phyloP scores from a whole-genome alignment of 2,329 filamentous ascomycete genomes.

The Paracamarosporium sp. region DNA sequence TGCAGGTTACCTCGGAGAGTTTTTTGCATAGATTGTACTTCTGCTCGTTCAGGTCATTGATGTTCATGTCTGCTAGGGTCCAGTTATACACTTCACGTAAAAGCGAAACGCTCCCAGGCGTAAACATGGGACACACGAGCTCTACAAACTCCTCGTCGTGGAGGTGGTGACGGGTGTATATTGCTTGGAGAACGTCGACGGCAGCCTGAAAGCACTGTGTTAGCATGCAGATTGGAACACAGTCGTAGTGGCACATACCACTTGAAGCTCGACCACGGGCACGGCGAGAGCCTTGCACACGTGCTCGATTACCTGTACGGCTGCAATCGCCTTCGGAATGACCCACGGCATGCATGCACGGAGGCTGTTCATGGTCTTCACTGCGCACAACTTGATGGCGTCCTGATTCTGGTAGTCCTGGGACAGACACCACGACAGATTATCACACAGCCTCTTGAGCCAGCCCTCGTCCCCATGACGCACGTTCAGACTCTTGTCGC shows the following conservation, averaged over 20 bases:
- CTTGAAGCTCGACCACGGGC: slow-evolving; percentile 43
- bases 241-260: slow-evolving; percentile 26
- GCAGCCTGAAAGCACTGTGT: slow-evolving; percentile 53
- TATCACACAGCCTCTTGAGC: slow-evolving; percentile 76
- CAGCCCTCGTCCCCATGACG: slow-evolving; percentile 85
- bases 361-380: slow-evolving; percentile 79
- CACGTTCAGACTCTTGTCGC: slow-evolving; percentile 72
- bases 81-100: slow-evolving; percentile 79
- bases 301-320: slow-evolving; percentile 49
- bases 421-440: slow-evolving; percentile 76
- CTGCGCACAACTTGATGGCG: slow-evolving; percentile 71
- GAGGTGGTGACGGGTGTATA: slow-evolving; percentile 78
- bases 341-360: slow-evolving; percentile 86
- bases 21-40: slow-evolving; percentile 94
- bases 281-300: slow-evolving; percentile 49
- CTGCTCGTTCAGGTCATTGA: slow-evolving; percentile 85
- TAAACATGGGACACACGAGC: slow-evolving; percentile 81
- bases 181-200: slow-evolving; percentile 80
- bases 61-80: slow-evolving; percentile 78
- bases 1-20: slow-evolving; percentile 77
- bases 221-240: slow-evolving; percentile 14
- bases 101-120: slow-evolving; percentile 71
- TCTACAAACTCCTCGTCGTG: slow-evolving; percentile 78
- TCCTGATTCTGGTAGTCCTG: slow-evolving; percentile 69
- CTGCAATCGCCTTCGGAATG: slow-evolving; percentile 79